Percentiles rank a stretch among this genome's conserved stretches.
These are phyloP conservation scores for Tolypocladium endophyticum DNA, from an alignment of 2,329 filamentous ascomycete genomes.

Conservation along the genomic window DNA sequence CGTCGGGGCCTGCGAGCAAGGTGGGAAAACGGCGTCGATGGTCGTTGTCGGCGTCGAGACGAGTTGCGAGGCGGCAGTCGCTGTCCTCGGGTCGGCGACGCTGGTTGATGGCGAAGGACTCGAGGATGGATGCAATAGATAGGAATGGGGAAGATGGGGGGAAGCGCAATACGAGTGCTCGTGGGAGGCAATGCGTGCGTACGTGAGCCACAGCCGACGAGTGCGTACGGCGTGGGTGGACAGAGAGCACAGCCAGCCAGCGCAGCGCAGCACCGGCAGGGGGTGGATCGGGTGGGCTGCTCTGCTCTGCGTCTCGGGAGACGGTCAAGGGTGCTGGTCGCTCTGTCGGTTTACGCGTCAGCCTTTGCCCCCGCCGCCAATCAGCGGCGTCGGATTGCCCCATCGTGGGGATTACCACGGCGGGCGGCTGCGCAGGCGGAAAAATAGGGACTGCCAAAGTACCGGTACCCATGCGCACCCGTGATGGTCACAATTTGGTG, in stretches of 20 bases:
- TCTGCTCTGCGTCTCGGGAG: slow-evolving; percentile 2
- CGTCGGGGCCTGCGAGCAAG: not conserved
- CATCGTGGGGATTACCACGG: slow-evolving; percentile 3
- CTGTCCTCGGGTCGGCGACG: not conserved
- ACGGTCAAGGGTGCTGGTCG: slow-evolving; percentile 1
- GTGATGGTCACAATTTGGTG: not conserved
- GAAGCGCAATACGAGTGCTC: not conserved
- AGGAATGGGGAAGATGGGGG: not conserved
- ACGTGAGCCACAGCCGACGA: not conserved
- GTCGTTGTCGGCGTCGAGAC: not conserved
- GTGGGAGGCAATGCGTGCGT: not conserved
- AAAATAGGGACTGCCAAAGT: slow-evolving; percentile 8
- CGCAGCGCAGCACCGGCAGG: not conserved
- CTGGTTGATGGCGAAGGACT: not conserved
- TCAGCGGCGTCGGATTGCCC: slow-evolving; percentile 7
- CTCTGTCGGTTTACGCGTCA: slow-evolving; percentile 27
- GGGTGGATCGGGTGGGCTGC: not conserved
- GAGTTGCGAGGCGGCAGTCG: not conserved
- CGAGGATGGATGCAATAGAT: slow-evolving; percentile 1
- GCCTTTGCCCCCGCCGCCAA: slow-evolving; percentile 18
- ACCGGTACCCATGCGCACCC: slow-evolving; percentile 13
- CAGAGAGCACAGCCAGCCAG: not conserved
- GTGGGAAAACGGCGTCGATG: not conserved
- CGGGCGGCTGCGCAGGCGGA: not conserved
- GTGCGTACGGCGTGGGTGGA: not conserved